Base-by-base conservation (phyloP, 2,329 filamentous ascomycete genomes). In the Parastagonospora avenae region DNA sequence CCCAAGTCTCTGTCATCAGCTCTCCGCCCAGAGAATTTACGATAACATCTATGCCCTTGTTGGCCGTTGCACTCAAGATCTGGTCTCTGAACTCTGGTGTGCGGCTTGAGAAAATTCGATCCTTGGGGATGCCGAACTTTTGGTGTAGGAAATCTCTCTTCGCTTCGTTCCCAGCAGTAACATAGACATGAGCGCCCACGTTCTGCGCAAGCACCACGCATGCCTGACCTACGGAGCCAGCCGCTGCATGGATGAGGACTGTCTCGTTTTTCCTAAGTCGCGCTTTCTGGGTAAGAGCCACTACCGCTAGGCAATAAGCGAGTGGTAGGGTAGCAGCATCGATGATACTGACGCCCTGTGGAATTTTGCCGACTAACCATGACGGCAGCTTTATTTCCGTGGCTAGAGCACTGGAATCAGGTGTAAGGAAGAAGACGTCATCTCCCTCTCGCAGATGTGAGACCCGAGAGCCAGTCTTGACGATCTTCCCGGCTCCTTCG, bases 1-100 rank as follows among this genome's bases (percentile, higher is more conserved):
- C 56, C 78, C 77, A 82, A 0, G 73, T 77, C 0, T 71, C 71
- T 14, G 51, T 48, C 8, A 70, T 50, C 3, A 52, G 33, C n/a
- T 66, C 55, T 3, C 66, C 68, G 16, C 54, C 42, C 8, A 52
- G 28, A 6, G 24, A 35, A 51, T 72, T 72, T 37, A 72, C 39
- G 12, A 64, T 51, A 1, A 71, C 56, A 50, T 72, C 66, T 11
- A 68, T 60, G 14, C 69, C 69, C 9, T 47, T 32, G n/a, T 53
- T 58, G 0, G 58, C 43, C 6, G 40, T 42, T 2, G 28, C 40
- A 7, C 10, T 6, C 15, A 19, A 16, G 24, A 39, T 24, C 7
- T 9, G 7, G 8, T 19, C 14, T n/a, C 5, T n/a, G 12, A 39
- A 39, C 5, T 11, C 9, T 8, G 37, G 6, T 6, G 16, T n/a